phyloP scores from a whole-genome alignment of 345 rosid genomes.

The Camelina hispida region DNA sequence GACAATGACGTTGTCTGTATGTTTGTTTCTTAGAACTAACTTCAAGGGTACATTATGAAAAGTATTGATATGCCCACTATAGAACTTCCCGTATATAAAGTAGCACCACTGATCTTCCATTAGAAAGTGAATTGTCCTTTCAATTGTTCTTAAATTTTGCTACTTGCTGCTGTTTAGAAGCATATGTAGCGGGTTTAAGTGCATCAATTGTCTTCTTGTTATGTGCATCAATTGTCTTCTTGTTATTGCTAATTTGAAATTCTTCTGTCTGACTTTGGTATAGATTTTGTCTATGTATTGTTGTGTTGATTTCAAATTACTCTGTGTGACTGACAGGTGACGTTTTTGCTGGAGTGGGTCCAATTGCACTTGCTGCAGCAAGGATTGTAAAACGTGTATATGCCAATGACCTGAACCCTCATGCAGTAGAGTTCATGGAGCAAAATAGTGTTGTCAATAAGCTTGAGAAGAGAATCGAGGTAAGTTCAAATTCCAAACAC shows the following conservation, averaged over 20 bases:
- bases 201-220: too few relatives aligned
- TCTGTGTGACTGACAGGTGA: slow-evolving; percentile 61
- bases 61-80: slow-evolving; percentile 13
- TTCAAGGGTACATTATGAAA: slow-evolving; percentile 32
- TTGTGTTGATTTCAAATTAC: slow-evolving; percentile 15
- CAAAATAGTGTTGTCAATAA: slow-evolving; percentile 76
- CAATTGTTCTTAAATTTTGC: slow-evolving; percentile 6
- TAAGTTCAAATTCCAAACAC: slow-evolving; percentile 33
- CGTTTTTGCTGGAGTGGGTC: slow-evolving; percentile 87
- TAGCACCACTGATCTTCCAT: background rate
- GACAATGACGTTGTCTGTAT: slow-evolving; percentile 77
- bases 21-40: slow-evolving; percentile 48
- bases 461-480: slow-evolving; percentile 78
- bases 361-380: slow-evolving; percentile 81
- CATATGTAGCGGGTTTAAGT: background rate
- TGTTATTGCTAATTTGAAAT: slow-evolving; percentile 3
- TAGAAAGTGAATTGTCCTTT: slow-evolving; percentile 13
- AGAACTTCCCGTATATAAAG: slow-evolving; percentile 2
- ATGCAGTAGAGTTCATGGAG: slow-evolving; percentile 77
- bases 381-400: slow-evolving; percentile 79
- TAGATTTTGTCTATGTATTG: background rate
- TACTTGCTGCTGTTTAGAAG: slow-evolving; percentile 15
- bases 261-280: slow-evolving; percentile 4
- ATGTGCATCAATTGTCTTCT: too few relatives aligned
- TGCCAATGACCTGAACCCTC: slow-evolving; percentile 93